Base-by-base conservation (phyloP, 1,139 yeast species). In the Geotrichum aggregatum region DNA sequence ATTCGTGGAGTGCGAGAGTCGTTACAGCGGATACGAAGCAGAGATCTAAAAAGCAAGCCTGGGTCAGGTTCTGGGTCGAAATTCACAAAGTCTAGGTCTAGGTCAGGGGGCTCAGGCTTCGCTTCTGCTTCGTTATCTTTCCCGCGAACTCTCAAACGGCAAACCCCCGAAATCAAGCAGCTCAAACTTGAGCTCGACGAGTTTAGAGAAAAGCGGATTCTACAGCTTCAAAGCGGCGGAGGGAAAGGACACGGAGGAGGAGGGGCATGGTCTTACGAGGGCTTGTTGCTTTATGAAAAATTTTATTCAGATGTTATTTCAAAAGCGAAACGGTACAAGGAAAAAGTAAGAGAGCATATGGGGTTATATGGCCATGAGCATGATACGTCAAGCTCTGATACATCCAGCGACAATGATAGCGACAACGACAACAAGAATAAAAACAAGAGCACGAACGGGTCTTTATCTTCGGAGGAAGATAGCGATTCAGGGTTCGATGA, bases 1-100 rank as follows among this genome's bases (percentile, higher is more conserved):
- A 48, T 53, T 19, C 44, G 56, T 11, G 51, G 56, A 14, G 43
- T 53, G 16, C 40, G 55, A 7, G 14, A 7, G 21, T 43, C 47
- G 16, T n/a, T 50, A 4, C 8, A 22, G 31, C 21, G 35, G n/a
- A 18, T 24, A n/a, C n/a, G n/a, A n/a, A n/a, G n/a, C 19, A 10
- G 3, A 28, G 36, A 34, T 14, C 21, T 18, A n/a, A 41, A 35
- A 26, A n/a, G n/a, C n/a, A n/a, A n/a, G n/a, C n/a, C n/a, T n/a
- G n/a, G n/a, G n/a, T n/a, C n/a, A n/a, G n/a, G n/a, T n/a, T n/a
- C n/a, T n/a, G n/a, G n/a, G n/a, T n/a, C n/a, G n/a, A n/a, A n/a
- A n/a, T n/a, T n/a, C n/a, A n/a, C n/a, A n/a, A n/a, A n/a, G n/a
- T n/a, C n/a, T n/a, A n/a, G n/a, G n/a, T n/a, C n/a, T n/a, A n/a